Conservation (phyloP, 2,329 filamentous ascomycete species). For the Diaporthe amygdali region DNA sequence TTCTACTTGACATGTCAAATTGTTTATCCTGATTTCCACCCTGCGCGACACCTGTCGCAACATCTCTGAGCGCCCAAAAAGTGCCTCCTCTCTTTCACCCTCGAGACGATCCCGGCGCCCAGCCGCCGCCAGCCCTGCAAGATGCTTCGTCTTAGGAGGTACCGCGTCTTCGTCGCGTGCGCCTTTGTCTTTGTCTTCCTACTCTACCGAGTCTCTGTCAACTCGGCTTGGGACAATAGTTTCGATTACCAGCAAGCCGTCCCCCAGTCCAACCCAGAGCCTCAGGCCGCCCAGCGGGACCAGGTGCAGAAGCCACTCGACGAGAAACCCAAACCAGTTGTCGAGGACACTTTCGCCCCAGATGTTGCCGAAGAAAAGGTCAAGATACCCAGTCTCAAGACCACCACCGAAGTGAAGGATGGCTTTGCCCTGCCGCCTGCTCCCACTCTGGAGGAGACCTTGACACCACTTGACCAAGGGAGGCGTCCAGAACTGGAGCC, state of each 20-base stretch:
- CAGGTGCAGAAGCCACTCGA: background rate
- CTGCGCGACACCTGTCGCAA: background rate
- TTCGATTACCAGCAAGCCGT: conserved; percentile 21
- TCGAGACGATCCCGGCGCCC: background rate
- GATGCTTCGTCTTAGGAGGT: conserved; percentile 66
- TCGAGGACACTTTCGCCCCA: background rate
- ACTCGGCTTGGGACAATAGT: conserved; percentile 39
- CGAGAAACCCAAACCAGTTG: background rate
- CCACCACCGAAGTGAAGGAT: conserved; percentile 32
- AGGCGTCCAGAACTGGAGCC: conserved; percentile 32
- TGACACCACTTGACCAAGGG: background rate
- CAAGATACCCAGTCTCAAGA: conserved; percentile 36
- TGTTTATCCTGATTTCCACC: background rate
- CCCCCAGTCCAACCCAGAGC: background rate
- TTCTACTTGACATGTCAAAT: background rate
- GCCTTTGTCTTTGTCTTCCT: conserved; percentile 60
- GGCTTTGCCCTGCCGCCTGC: conserved; percentile 32
- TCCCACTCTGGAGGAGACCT: conserved; percentile 17
- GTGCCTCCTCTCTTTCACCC: background rate
- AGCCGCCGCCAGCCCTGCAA: background rate
- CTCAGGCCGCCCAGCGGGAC: background rate
- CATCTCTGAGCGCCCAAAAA: background rate
- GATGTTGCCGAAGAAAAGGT: conserved; percentile 23
- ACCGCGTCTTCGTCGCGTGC: conserved; percentile 64
- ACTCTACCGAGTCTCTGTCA: conserved; percentile 54